These are phyloP conservation scores for Waitea zeae DNA, from an alignment of 1,284 basidiomycete genomes.

Conservation along the genomic window DNA sequence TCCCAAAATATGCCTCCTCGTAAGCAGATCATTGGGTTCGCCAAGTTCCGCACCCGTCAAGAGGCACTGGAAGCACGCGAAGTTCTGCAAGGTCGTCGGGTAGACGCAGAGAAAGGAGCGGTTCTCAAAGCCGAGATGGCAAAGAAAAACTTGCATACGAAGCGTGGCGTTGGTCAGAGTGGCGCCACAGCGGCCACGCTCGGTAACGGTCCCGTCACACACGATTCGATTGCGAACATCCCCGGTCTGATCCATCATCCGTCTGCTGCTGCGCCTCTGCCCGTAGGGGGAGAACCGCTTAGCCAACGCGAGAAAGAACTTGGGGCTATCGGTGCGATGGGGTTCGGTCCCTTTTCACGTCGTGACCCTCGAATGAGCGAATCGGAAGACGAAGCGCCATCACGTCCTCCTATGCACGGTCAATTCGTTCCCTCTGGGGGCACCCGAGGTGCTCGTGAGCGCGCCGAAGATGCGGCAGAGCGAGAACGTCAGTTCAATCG, in stretches of 20 bases:
- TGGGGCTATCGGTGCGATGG: conserved; percentile 27
- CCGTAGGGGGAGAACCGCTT: conserved; percentile 17
- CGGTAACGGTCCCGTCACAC: background rate
- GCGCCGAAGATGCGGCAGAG: conserved; percentile 50
- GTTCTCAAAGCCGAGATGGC: conserved; percentile 98
- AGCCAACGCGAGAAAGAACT: conserved; percentile 30
- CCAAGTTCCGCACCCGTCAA: conserved; percentile 80
- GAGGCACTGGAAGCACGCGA: conserved; percentile 86
- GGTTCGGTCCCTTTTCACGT: conserved; percentile 19
- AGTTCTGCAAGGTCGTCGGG: conserved; percentile 75
- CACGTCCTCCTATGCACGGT: conserved; percentile 17
- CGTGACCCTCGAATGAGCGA: conserved; percentile 15
- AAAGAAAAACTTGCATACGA: conserved; percentile 97
- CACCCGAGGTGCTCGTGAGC: conserved; percentile 37
- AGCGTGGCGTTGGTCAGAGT: conserved; percentile 67
- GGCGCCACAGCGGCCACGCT: no score
- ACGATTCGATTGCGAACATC: background rate
- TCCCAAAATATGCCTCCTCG: conserved; percentile 36
- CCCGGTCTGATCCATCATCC: conserved; percentile 11
- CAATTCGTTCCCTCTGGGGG: no score
- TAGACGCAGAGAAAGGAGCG: conserved; percentile 89
- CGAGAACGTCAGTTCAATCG: conserved; percentile 33
- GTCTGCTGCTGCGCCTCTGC: conserved; percentile 14
- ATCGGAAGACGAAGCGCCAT: conserved; percentile 21
- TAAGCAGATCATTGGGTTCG: conserved; percentile 97